Evolutionary conservation across 164 flowering plant species (phyloP).

Genomic region (Annona squamosa): DNA sequence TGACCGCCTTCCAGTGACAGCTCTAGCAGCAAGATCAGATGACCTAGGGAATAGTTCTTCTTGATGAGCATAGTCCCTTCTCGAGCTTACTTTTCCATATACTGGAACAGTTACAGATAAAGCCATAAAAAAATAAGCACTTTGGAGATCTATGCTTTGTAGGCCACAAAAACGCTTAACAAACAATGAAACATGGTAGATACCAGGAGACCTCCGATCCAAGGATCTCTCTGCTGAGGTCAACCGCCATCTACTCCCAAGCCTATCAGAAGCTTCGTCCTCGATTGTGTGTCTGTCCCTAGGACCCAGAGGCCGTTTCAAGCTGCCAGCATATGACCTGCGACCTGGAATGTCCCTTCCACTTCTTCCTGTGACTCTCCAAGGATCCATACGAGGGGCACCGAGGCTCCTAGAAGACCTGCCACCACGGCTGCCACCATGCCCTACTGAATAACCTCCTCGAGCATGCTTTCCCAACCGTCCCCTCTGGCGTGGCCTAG

Average conservation of each 20-base stretch:
- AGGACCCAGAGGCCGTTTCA: constrained; percentile 44
- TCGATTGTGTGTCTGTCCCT: constrained; percentile 27
- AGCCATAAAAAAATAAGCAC: background rate
- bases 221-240: constrained; percentile 59
- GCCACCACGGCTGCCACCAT: constrained; percentile 25
- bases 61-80: constrained; percentile 63
- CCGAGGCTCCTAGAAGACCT: constrained; percentile 48
- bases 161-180: no score
- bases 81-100: constrained; percentile 63
- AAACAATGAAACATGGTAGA: background rate
- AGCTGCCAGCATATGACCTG: constrained; percentile 19
- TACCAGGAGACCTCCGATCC: constrained; percentile 58
- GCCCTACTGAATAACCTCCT: constrained; percentile 38
- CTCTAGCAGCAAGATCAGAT: constrained; percentile 57
- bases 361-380: constrained; percentile 28
- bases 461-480: constrained; percentile 38
- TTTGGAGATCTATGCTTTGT: background rate
- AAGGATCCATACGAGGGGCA: constrained; percentile 17
- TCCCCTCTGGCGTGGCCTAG: constrained; percentile 81
- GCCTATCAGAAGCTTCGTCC: constrained; percentile 24
- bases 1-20: constrained; percentile 47
- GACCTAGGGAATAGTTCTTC: constrained; percentile 59
- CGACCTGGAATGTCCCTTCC: constrained; percentile 12
- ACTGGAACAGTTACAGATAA: constrained; percentile 39
- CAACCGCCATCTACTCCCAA: constrained; percentile 49